Evolutionary conservation across 2,329 filamentous ascomycete species (phyloP).

Genomic region (Fusarium sp.): DNA sequence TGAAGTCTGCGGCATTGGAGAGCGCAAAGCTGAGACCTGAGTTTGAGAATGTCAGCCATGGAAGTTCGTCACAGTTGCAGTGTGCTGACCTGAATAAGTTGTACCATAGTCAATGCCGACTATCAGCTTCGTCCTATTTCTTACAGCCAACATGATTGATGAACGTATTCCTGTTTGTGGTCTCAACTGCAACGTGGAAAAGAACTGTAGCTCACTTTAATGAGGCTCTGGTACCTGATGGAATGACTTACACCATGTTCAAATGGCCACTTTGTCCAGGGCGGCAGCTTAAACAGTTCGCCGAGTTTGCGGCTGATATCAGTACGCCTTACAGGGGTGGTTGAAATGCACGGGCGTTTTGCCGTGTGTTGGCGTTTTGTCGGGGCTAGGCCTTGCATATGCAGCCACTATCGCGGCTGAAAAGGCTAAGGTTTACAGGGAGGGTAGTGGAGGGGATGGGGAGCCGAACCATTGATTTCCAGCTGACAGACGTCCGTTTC

Average conservation of each 20-base stretch:
- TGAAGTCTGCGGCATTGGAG: background rate
- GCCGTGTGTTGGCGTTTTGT: background rate
- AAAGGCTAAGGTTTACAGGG: background rate
- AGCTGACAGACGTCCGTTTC: fast-evolving
- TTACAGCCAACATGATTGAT: background rate
- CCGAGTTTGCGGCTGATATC: background rate
- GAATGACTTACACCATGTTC: background rate
- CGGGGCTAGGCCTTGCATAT: background rate
- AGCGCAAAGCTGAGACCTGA: background rate
- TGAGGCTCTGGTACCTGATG: fast-evolving
- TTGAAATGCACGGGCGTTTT: background rate
- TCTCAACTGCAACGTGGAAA: fast-evolving
- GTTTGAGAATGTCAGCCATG: fast-evolving
- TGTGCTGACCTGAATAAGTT: background rate
- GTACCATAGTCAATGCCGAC: background rate
- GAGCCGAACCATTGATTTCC: background rate
- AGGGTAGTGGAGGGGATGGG: background rate
- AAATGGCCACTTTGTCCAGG: fast-evolving
- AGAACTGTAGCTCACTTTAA: fast-evolving
- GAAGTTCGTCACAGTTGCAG: fast-evolving
- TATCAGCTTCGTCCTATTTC: background rate
- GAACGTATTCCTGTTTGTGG: fast-evolving
- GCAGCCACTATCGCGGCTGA: background rate
- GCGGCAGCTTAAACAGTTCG: background rate
- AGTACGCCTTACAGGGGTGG: background rate